Evolutionary conservation across 1,284 basidiomycete species (phyloP), one percentile per base, ranked within the genome.

Genomic region (Ustilago vetiveriae): DNA sequence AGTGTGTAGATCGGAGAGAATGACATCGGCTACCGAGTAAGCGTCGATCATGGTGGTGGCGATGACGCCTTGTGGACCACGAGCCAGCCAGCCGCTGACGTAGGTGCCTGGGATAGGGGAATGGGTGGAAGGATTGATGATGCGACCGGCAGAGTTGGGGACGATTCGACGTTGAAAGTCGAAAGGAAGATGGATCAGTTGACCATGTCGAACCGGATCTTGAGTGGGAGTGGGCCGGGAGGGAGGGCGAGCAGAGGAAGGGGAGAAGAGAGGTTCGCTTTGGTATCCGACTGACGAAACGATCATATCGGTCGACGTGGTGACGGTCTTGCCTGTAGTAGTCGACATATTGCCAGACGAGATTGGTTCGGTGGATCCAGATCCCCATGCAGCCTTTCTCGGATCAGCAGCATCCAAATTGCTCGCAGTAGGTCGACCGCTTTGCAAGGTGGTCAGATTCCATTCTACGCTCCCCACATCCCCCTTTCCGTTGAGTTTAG

Each of bases 1-100:
- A 26, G 32, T 27, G 19, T 43, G 46, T 30, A 73, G 51, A 69
- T 92, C 92, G 3, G 82, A 76, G 1, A 91, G 70, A 41, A 95
- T 87, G 1, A 86, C 85, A 44, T 92, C 89, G 0, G 90, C 90
- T 2, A 91, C 88, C 3, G 85, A 85, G 78, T 94, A 94, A 16
- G 95, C 92, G 81, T 97, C 88, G 82, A 92, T 88, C 93, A 98
- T 94, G 22, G 96, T 98, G 16, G 89, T 87, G 0, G 92, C 94
- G 41, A 98, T 87, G 13, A 98, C 94, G 6, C 96, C 95, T 40
- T 88, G 89, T 0, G 95, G 94, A 21, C 95, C 96, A 11, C 88
- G 88, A 0, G 93, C 90, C 0, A 92, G 90, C 96, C 96, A 98
- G 3, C 95, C 95, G 1, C 92, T 90, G 2, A 92, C 90, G 80